These are phyloP conservation scores for Aspergillaceae sp. DNA, from an alignment of 2,329 filamentous ascomycete genomes.

Conservation along the genomic window DNA sequence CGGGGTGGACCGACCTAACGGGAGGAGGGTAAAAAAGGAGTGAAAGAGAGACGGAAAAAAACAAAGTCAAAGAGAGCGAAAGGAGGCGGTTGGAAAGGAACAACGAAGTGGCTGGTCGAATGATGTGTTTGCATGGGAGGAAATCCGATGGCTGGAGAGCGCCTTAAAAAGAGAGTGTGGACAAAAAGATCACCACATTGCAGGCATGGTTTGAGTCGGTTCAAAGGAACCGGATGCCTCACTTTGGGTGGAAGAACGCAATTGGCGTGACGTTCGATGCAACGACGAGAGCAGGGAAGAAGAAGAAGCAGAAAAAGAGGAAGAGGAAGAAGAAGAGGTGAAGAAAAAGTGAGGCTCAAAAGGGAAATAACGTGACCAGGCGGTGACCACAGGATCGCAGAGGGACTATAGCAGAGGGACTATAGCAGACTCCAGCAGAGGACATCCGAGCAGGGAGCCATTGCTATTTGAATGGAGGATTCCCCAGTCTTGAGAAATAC, in stretches of 20 bases:
- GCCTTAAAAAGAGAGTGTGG: slow-evolving; percentile 11
- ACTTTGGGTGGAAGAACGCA: background rate
- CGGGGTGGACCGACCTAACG: too few species aligned
- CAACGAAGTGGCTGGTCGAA: slow-evolving; percentile 26
- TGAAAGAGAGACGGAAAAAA: slow-evolving; percentile 7
- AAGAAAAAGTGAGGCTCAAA: background rate
- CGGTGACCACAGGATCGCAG: background rate
- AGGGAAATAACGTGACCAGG: background rate
- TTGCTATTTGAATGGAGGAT: too few species aligned
- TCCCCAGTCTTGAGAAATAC: too few species aligned
- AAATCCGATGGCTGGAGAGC: slow-evolving; percentile 35
- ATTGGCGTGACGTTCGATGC: background rate
- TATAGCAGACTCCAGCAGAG: too few species aligned
- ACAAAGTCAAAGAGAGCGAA: slow-evolving; percentile 8
- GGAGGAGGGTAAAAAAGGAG: slow-evolving; percentile 5
- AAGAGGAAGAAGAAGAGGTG: background rate
- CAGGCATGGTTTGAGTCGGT: background rate
- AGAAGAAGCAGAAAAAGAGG: too few species aligned
- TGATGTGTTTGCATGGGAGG: slow-evolving; percentile 11
- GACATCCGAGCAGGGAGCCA: too few species aligned
- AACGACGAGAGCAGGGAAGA: background rate
- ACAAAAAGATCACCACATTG: slow-evolving; percentile 3
- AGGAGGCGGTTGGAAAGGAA: background rate
- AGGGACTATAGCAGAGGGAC: too few species aligned
- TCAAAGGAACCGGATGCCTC: background rate